A percentile compares a stretch with the other conserved stretches of the same genome.
phyloP scores from a whole-genome alignment of 1,139 yeast species.

The Yamadazyma sp. region DNA sequence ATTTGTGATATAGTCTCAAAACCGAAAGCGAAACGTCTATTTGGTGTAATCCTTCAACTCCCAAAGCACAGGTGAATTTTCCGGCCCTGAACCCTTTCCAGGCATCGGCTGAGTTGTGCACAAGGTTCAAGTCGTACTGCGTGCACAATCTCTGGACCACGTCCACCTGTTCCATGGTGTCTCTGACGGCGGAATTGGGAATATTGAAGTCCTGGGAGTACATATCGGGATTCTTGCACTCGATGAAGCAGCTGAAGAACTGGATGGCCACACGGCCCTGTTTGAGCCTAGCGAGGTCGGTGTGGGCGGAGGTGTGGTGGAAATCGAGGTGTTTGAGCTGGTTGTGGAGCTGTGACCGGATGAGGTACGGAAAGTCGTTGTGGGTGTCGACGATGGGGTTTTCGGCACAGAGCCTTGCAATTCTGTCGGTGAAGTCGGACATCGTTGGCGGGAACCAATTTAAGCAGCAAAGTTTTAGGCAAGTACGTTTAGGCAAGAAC shows the following conservation, averaged over 20 bases:
- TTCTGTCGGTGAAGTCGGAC: not conserved
- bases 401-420: not conserved
- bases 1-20: constrained; percentile 44
- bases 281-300: constrained; percentile 37
- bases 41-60: constrained; percentile 56
- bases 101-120: constrained; percentile 38
- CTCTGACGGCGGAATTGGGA: constrained; percentile 44
- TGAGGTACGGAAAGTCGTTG: constrained; percentile 47
- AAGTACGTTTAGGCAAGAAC: no score
- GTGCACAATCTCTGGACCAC: constrained; percentile 44
- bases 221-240: constrained; percentile 38
- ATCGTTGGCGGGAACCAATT: not conserved
- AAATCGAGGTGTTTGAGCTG: constrained; percentile 34
- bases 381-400: constrained; percentile 48
- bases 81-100: constrained; percentile 27
- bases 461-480: not conserved
- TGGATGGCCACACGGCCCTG: constrained; percentile 45
- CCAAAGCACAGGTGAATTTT: constrained; percentile 46
- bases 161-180: constrained; percentile 54
- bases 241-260: constrained; percentile 48
- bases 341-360: constrained; percentile 43
- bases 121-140: constrained; percentile 39
- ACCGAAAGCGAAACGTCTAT: constrained; percentile 49
- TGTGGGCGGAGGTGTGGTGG: constrained; percentile 36
- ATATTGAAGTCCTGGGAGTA: constrained; percentile 41